A percentile compares a stretch with the other conserved stretches of the same genome.
These are phyloP conservation scores for Draba incana DNA, from an alignment of 345 rosid species.

Conservation along the genomic window DNA sequence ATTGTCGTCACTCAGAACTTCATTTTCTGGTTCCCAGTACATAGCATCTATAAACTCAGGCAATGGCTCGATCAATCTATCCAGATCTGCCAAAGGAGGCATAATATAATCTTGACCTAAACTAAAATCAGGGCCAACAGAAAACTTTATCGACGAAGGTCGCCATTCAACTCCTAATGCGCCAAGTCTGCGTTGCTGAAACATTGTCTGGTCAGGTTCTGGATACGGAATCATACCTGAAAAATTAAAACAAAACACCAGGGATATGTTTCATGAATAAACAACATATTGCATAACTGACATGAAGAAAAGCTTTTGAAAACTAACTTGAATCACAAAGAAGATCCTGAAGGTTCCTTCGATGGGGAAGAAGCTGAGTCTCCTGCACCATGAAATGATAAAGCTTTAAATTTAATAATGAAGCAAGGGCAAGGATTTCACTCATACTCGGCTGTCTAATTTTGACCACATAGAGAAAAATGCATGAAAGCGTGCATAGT, in stretches of 20 bases:
- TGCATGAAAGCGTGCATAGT: conserved; percentile 8
- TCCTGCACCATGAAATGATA: conserved; percentile 62
- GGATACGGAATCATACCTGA: conserved; percentile 94
- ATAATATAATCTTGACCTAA: conserved; percentile 85
- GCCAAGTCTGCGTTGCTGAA: conserved; percentile 91
- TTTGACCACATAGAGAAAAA: neutral
- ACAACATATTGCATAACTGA: conserved; percentile 30
- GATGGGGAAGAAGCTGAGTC: conserved; percentile 82
- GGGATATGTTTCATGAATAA: conserved; percentile 21
- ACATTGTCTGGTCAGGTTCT: conserved; percentile 94
- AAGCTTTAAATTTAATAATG: conserved; percentile 21
- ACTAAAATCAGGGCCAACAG: conserved; percentile 84
- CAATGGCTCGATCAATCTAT: conserved; percentile 75
- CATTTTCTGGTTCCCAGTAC: conserved; percentile 93
- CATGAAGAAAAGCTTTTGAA: conserved; percentile 35
- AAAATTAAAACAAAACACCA: conserved; percentile 35
- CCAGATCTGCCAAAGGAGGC: conserved; percentile 89
- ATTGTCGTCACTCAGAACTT: conserved; percentile 73
- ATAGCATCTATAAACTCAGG: conserved; percentile 87
- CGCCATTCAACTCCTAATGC: conserved; percentile 91
- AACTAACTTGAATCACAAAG: conserved; percentile 91
- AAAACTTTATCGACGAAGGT: conserved; percentile 65
- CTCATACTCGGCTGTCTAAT: neutral
- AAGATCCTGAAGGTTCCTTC: conserved; percentile 91
- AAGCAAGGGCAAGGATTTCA: conserved; percentile 24